Base-by-base conservation (phyloP, 148 eudicot species). In the Heliosperma pusillum region DNA sequence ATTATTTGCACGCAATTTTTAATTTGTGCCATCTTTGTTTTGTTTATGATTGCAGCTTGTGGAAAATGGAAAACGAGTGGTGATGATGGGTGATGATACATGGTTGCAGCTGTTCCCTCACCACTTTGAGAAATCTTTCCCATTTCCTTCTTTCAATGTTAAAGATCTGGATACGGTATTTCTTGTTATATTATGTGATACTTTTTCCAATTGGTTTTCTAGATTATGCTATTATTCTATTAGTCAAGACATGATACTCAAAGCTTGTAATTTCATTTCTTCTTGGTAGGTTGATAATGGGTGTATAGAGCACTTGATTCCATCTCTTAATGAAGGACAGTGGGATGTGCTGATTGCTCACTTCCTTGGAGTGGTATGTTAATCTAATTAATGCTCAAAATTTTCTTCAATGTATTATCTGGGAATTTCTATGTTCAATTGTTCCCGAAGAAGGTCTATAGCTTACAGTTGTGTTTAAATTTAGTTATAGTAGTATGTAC, bases 51-150 rank as follows among this genome's bases (percentile, higher is more conserved):
- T 81, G 79, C 87, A 93, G 98, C 80, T 95, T 78, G 92, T 81
- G 78, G 86, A 85, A 79, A 92, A 88, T 86, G 99, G 99, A 77
- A 95, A 95, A 79, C 89, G 88, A 68, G 97, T 95, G 77, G 89
- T 89, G 79, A 90, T 95, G 99, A 92, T 95, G 99, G 99, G 99
- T 76, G 99, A 95, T 83, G 99, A 95, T 81, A 95, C 99, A 21
- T 95, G 99, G 99, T 58, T 88, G 83, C 97, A 95, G 79, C 74
- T 92, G 82, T 95, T 95, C 78, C 99, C 99, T 58, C 83, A 88
- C 71, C 99, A 95, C 82, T 95, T 95, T 76, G 82, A 86, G 73
- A 82, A 62, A 73, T 90, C 97, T 78, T 92, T 86, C 82, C 97
- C 99, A 27, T 95, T 83, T 59, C 99, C 99, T 25, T 95, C 99